Base-by-base conservation (phyloP, 208 protist species). In the Vickermania ingenoplastis region DNA sequence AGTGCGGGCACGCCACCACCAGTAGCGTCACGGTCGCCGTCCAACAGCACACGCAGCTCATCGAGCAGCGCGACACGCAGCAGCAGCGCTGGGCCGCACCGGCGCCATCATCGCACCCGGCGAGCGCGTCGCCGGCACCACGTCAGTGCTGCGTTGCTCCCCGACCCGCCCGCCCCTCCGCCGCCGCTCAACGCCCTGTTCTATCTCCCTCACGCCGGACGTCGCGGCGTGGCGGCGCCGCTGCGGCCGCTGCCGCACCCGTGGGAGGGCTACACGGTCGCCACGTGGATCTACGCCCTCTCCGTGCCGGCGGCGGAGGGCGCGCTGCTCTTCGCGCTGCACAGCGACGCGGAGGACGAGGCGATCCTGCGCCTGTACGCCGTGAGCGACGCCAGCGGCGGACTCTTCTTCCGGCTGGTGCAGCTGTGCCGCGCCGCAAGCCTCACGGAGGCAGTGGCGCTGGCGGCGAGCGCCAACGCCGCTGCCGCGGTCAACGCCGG, bases 291-390 rank as follows among this genome's bases (percentile, higher is more conserved):
- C 29, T 69, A 81, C 57, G 85, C 89, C 22, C 72, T 75, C 22
- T 91, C 81, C 59, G 79, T 95, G 30, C 91, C 82, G 81, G 41
- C 56, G 17, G 78, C 82, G 13, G 89, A 85, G 31, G 77, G 76
- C 59, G 72, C 67, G 55, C 79, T 95, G 22, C 79, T 86, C 71
- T 92, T 81, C n/a, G 78, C 36, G 36, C 36, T 45, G 36, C 36
- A 45, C 36, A 45, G 36, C 36, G 36, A 45, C 11, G 36, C 36
- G 17, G n/a, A n/a, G n/a, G 36, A 45, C 17, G 36, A 45, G 17
- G 17, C 11, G 11, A 45, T 45, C 17, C 50, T 71, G 53, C 50
- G 79, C 73, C 55, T 67, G 54, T 23, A 73, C 77, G 22, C 69
- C 86, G 24, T 65, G 69, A 45, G 29, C 89, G 27, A 63, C 71